These are phyloP conservation scores for Diplodia scrobiculata DNA, from an alignment of 2,329 filamentous ascomycete genomes.

Conservation along the genomic window DNA sequence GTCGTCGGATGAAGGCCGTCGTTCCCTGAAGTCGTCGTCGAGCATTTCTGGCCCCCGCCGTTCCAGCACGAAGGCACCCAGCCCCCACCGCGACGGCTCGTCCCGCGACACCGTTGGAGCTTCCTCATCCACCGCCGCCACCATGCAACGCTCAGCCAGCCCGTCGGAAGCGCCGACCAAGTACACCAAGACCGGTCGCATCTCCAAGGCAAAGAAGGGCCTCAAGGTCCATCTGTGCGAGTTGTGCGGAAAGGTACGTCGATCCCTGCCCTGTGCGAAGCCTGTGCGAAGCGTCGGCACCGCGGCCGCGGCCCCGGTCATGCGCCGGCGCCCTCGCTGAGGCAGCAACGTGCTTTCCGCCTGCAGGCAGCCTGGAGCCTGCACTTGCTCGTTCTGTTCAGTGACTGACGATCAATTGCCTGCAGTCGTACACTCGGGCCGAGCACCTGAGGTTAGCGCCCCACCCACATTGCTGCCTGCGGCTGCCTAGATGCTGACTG, in stretches of 20 bases:
- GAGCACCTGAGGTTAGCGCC: constrained; percentile 49
- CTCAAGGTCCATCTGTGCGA: constrained; percentile 51
- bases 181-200: constrained; percentile 52
- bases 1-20: constrained; percentile 26
- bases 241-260: constrained; percentile 51
- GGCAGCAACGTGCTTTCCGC: constrained; percentile 7
- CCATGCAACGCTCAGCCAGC: constrained; percentile 42
- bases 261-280: not conserved
- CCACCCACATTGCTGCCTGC: constrained; percentile 6
- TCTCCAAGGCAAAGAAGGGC: constrained; percentile 54
- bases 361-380: not conserved
- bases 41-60: constrained; percentile 18
- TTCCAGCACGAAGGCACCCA: constrained; percentile 26
- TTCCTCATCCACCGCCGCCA: constrained; percentile 10
- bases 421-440: constrained; percentile 51
- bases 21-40: constrained; percentile 19
- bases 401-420: constrained; percentile 12
- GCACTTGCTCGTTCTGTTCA: not conserved
- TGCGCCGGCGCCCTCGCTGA: not conserved
- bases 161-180: constrained; percentile 36
- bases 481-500: constrained; percentile 16
- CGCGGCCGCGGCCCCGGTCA: constrained; percentile 6
- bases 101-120: constrained; percentile 33
- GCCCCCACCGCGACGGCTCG: constrained; percentile 37
- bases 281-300: not conserved